phyloP scores from a whole-genome alignment of 306 rosid genomes.

The Psophocarpus tetragonolobus region DNA sequence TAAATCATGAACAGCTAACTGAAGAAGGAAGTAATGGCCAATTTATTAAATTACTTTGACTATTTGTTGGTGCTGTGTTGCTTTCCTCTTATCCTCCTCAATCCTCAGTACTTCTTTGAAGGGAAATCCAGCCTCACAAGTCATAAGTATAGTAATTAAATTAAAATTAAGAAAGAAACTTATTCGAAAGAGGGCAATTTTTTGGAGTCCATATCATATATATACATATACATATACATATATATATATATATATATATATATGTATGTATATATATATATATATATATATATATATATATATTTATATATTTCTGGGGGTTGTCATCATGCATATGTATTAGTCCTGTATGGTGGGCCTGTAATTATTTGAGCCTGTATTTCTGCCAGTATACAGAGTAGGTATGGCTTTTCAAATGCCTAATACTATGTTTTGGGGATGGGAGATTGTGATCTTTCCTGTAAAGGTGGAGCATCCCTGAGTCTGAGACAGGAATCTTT shows the following conservation, averaged over 20 bases:
- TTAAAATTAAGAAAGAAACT: background rate
- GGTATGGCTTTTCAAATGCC: background rate
- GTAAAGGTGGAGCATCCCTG: background rate
- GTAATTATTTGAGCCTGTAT: background rate
- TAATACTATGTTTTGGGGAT: background rate
- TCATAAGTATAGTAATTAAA: background rate
- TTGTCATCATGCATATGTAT: background rate
- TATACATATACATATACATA: too few relatives aligned
- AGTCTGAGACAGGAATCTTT: background rate
- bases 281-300: too few relatives aligned
- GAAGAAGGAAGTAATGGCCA: background rate
- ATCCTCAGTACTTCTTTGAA: background rate
- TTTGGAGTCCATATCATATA: conserved; percentile 1
- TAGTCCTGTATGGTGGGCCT: background rate
- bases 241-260: too few relatives aligned
- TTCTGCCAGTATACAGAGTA: background rate
- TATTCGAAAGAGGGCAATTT: background rate
- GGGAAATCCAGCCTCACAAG: background rate
- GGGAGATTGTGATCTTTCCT: background rate
- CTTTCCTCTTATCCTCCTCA: background rate
- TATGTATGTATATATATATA: too few relatives aligned
- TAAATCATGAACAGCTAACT: background rate
- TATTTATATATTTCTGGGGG: too few relatives aligned
- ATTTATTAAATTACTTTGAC: background rate
- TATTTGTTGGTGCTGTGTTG: background rate